Evolutionary conservation across 2,329 filamentous ascomycete species (phyloP).

Genomic region (Byssothecium circinans): DNA sequence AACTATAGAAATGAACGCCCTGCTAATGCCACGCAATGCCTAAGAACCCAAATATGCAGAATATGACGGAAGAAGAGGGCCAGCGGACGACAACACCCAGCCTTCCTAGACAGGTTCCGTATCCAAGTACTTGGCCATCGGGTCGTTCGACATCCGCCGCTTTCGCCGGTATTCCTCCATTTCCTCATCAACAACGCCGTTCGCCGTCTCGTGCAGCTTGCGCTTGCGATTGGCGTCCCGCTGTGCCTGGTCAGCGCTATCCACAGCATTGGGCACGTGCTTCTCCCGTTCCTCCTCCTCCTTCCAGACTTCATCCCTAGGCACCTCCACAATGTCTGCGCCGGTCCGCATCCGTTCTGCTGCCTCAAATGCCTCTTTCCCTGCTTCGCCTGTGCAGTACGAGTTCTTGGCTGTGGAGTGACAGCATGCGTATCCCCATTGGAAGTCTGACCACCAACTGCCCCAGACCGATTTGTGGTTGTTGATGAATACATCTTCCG

Average conservation of each 20-base stretch:
- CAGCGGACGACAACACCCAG: not conserved
- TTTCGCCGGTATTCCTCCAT: slow-evolving; percentile 84
- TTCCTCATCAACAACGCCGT: slow-evolving; percentile 77
- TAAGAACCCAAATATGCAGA: not conserved
- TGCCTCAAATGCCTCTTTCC: slow-evolving; percentile 77
- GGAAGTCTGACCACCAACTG: slow-evolving; percentile 94
- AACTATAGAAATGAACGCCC: slow-evolving; percentile 9
- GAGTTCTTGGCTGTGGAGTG: slow-evolving; percentile 93
- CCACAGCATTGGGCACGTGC: slow-evolving; percentile 49
- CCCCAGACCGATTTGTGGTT: slow-evolving; percentile 95
- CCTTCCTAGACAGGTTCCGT: slow-evolving; percentile 62
- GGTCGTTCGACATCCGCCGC: slow-evolving; percentile 73
- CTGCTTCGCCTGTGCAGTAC: slow-evolving; percentile 93
- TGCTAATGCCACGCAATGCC: slow-evolving; percentile 40
- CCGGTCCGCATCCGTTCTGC: slow-evolving; percentile 63
- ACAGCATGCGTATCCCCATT: slow-evolving; percentile 96
- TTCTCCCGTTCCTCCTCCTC: slow-evolving; percentile 46
- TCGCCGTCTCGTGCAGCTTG: slow-evolving; percentile 74
- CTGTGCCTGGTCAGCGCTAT: slow-evolving; percentile 45
- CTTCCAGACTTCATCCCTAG: slow-evolving; percentile 46
- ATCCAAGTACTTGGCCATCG: slow-evolving; percentile 80
- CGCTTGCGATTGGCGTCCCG: slow-evolving; percentile 64
- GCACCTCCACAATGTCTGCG: slow-evolving; percentile 47
- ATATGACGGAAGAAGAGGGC: slow-evolving; percentile 3
- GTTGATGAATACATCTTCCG: slow-evolving; percentile 82